These are phyloP conservation scores for Apiospora kogelbergensis DNA, from an alignment of 2,329 filamentous ascomycete species.

Conservation along the genomic window DNA sequence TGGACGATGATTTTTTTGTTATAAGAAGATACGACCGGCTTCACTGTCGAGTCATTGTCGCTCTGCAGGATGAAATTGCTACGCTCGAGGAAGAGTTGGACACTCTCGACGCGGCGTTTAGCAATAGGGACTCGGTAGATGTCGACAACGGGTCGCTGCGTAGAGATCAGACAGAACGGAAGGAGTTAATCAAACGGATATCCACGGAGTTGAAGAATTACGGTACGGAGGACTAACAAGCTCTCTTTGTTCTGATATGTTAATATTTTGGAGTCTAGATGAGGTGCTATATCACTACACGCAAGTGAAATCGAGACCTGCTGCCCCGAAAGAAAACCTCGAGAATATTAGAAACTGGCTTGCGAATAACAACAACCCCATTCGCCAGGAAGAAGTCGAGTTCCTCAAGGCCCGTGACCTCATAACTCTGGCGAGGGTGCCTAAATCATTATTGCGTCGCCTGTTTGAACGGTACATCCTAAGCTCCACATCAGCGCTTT, in stretches of 20 bases:
- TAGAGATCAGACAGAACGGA: not conserved
- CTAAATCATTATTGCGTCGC: constrained; percentile 17
- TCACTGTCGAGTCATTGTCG: constrained; percentile 30
- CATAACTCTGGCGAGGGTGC: constrained; percentile 14
- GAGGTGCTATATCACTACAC: constrained; percentile 22
- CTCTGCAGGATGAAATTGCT: constrained; percentile 34
- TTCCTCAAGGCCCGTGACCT: constrained; percentile 26
- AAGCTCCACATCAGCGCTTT: constrained; percentile 2
- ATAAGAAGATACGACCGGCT: constrained; percentile 33
- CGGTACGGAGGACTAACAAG: not conserved
- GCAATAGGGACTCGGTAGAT: not conserved
- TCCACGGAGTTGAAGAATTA: not conserved
- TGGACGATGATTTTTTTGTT: constrained; percentile 30
- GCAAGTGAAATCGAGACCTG: constrained; percentile 25
- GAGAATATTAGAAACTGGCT: constrained; percentile 27
- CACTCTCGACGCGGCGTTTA: not conserved
- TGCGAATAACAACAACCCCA: constrained; percentile 16
- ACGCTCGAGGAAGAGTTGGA: constrained; percentile 25
- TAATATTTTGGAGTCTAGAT: not conserved
- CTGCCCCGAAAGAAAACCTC: constrained; percentile 21
- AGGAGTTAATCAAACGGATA: not conserved
- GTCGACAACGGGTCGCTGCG: not conserved
- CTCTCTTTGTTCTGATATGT: too few relatives aligned
- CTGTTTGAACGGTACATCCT: constrained; percentile 17
- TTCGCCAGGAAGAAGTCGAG: constrained; percentile 15